Evolutionary conservation across 768 basidiomycete genomes (phyloP).

Genomic region (Suillus discolor): DNA sequence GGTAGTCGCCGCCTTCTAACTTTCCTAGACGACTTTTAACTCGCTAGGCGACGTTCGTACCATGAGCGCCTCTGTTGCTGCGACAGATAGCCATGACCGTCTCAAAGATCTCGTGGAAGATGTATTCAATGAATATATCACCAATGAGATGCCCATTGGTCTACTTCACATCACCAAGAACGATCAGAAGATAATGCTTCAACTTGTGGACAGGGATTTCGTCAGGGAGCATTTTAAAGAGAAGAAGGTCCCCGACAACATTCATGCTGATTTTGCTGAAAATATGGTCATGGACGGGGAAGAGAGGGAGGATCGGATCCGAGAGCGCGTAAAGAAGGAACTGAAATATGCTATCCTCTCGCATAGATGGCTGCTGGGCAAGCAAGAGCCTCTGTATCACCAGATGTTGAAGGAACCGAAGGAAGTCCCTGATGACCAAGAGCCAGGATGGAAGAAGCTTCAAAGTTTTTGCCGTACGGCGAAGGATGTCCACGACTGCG

Average conservation of each 20-base stretch:
- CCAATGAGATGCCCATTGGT: slow-evolving; percentile 3
- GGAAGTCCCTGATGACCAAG: background rate
- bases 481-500: background rate
- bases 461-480: slow-evolving; percentile 7
- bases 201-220: background rate
- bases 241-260: background rate
- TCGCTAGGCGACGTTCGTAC: background rate
- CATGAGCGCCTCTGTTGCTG: background rate
- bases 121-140: background rate
- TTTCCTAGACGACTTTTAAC: too few relatives aligned
- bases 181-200: background rate
- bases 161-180: slow-evolving; percentile 3
- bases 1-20: background rate
- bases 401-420: background rate
- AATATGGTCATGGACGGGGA: background rate
- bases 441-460: slow-evolving; percentile 8
- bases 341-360: slow-evolving; percentile 12
- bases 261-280: background rate
- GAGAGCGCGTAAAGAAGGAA: background rate
- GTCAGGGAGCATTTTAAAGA: background rate
- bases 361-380: slow-evolving; percentile 5
- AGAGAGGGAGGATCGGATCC: background rate
- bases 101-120: background rate
- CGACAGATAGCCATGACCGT: background rate
- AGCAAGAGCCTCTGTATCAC: background rate